Evolutionary conservation across 2,329 filamentous ascomycete species (phyloP).

Genomic region (Aspergillus intermedius): DNA sequence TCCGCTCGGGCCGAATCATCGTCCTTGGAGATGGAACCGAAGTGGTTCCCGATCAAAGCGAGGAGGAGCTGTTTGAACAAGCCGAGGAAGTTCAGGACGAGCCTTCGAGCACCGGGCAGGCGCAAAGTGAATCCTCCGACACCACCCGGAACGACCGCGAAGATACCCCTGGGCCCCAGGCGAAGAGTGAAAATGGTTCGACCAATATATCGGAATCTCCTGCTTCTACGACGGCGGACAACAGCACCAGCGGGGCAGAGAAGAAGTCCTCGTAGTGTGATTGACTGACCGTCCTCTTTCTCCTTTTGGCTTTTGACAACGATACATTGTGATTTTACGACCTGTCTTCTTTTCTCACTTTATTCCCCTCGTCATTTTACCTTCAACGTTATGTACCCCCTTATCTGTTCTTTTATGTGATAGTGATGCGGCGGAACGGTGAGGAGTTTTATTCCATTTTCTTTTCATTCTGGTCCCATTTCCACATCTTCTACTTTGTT

Average conservation of each 20-base stretch:
- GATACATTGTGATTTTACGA: conserved; percentile 3
- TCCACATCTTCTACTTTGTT: not conserved
- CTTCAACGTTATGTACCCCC: conserved; percentile 11
- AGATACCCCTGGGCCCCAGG: conserved; percentile 46
- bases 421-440: not conserved
- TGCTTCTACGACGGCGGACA: conserved; percentile 26
- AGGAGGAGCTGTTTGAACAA: conserved; percentile 90
- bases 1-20: conserved; percentile 76
- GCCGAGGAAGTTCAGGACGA: conserved; percentile 75
- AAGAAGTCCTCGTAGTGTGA: conserved; percentile 22
- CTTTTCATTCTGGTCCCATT: conserved; percentile 9
- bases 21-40: conserved; percentile 93
- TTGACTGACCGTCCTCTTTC: conserved; percentile 8
- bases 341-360: conserved; percentile 6
- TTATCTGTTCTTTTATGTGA: conserved; percentile 9
- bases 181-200: conserved; percentile 23
- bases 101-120: conserved; percentile 62
- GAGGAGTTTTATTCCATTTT: conserved; percentile 6
- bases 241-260: conserved; percentile 9
- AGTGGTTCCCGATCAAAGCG: conserved; percentile 78
- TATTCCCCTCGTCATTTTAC: conserved; percentile 5
- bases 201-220: conserved; percentile 32
- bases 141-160: conserved; percentile 41
- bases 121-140: conserved; percentile 53
- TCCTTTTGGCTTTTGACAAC: conserved; percentile 13